Evolutionary conservation across 306 rosid species (phyloP), one percentile per base, ranked within the genome.

Genomic region (Herpetospermum pedunculosum): DNA sequence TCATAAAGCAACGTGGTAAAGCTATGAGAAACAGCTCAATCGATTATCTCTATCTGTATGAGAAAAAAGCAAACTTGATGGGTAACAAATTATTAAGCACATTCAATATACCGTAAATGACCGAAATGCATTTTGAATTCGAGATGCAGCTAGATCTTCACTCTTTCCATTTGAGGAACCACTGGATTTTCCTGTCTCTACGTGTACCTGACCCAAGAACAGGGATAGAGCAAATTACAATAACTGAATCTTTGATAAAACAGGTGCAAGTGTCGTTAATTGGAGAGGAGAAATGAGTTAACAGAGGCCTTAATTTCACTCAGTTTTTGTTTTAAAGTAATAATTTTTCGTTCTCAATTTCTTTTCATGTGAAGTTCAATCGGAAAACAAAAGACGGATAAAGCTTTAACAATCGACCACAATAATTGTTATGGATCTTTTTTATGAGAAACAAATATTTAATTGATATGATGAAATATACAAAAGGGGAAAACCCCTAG

Each of bases 51-150:
- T n/a, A n/a, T n/a, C n/a, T n/a, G 2, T 13, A 19, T 12, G 64
- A 55, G 18, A 23, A 12, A 14, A 15, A 40, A 23, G 52, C 38
- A 26, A 67, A 41, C 43, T 6, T 15, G 23, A 25, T 68, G 2
- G 2, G 54, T 13, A 23, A 40, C 34, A 23, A 68, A 15, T 6
- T 68, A 68, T 6, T 68, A 11, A 8, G 55, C 25, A 68, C 34
- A 38, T 68, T 43, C 73, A 26, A 68, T 43, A 16, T 65, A 74
- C 86, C 76, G 72, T 57, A 72, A 84, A 85, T 70, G 88, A 78
- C 26, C 85, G 90, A 81, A 92, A 89, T 68, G 90, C 92, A 69
- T 88, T 78, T 78, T 92, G 92, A 86, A 86, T 88, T 76, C 84
- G 83, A 65, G 89, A 81, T 43, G 90, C 96, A 59, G 96, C 96